A percentile compares a stretch with the other conserved stretches of the same genome.
Conservation (phyloP, 441 rosid species). For the Metrosideros polymorpha region DNA sequence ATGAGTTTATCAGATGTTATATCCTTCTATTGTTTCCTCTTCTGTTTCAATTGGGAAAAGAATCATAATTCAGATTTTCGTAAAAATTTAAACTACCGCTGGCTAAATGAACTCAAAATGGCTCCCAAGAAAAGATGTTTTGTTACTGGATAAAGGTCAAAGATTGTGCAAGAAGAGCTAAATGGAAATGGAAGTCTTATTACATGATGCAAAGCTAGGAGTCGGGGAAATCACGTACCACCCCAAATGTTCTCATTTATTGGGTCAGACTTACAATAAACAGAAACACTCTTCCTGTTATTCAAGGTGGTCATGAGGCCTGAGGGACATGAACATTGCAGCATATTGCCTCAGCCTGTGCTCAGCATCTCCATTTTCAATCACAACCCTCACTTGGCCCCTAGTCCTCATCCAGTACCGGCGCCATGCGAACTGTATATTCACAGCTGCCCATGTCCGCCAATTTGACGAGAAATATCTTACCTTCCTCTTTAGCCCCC, state of each 20-base stretch:
- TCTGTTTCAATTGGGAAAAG: neutral
- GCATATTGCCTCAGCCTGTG: slow-evolving; percentile 35
- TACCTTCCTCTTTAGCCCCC: slow-evolving; percentile 49
- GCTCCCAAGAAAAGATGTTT: neutral
- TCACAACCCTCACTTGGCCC: slow-evolving; percentile 16
- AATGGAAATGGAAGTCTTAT: neutral
- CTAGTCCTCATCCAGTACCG: slow-evolving; percentile 40
- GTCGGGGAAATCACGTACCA: neutral
- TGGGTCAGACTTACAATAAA: neutral
- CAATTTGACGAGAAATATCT: slow-evolving; percentile 72
- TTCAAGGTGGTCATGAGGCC: slow-evolving; percentile 59
- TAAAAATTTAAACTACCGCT: neutral
- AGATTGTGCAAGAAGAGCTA: neutral
- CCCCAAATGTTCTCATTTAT: neutral
- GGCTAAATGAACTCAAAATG: neutral
- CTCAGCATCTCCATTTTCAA: neutral
- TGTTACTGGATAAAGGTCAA: neutral
- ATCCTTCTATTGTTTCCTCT: neutral
- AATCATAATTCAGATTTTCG: neutral
- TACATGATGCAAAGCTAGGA: neutral
- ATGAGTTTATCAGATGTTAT: neutral
- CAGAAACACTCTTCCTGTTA: neutral
- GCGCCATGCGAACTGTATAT: slow-evolving; percentile 55
- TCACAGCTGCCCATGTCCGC: slow-evolving; percentile 76
- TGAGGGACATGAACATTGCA: slow-evolving; percentile 44